Conservation (phyloP, 768 basidiomycete genomes). For the Lentinula aciculospora region DNA sequence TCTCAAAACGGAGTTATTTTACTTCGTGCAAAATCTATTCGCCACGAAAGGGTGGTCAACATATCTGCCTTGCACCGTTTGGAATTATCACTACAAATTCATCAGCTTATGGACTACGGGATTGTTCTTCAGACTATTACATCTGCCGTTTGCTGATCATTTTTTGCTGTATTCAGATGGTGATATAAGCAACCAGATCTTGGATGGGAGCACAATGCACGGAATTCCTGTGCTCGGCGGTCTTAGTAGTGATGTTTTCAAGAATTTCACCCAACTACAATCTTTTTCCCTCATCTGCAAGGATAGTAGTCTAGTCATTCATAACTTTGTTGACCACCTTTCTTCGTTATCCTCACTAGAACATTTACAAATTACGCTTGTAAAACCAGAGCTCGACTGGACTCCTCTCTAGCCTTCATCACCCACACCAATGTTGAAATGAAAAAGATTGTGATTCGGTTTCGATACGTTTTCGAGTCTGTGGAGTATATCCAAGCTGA, state of each 20-base stretch:
- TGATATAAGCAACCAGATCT: too few relatives aligned
- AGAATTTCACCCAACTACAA: neutral
- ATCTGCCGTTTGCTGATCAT: too few relatives aligned
- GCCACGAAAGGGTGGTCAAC: too few relatives aligned
- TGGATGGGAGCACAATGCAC: too few relatives aligned
- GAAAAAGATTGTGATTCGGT: neutral
- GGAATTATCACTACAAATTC: too few relatives aligned
- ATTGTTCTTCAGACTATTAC: too few relatives aligned
- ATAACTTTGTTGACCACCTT: neutral
- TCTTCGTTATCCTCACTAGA: neutral
- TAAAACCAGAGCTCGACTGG: neutral
- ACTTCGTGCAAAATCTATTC: too few relatives aligned
- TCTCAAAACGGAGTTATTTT: too few relatives aligned
- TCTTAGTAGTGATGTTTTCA: neutral
- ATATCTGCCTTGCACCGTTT: too few relatives aligned
- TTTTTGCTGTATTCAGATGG: too few relatives aligned
- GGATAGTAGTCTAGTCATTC: neutral
- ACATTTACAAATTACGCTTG: neutral
- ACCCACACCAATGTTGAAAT: neutral
- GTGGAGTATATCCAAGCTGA: neutral
- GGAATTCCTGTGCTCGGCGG: neutral
- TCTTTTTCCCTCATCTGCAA: neutral
- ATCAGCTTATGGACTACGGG: too few relatives aligned
- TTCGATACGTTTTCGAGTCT: neutral
- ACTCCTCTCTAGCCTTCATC: neutral